Evolutionary conservation across 352 stramenopile genomes (phyloP).

Genomic region (Phytophthora megakarya): DNA sequence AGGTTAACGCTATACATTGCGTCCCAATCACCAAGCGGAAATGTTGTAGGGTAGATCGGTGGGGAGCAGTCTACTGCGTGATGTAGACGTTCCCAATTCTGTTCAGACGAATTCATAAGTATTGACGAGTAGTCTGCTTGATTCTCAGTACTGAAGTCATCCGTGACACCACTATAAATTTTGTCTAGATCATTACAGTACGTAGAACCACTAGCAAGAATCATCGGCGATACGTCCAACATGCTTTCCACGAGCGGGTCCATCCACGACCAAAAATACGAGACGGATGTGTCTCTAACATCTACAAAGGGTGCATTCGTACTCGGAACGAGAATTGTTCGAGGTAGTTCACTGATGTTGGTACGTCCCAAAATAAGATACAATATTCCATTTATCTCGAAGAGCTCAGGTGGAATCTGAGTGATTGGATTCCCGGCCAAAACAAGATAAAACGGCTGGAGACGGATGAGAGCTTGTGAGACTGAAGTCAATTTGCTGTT

Average conservation of each 20-base stretch:
- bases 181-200: slow-evolving; percentile 24
- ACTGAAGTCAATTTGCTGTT: slow-evolving; percentile 18
- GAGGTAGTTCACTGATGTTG: slow-evolving; percentile 15
- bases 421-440: slow-evolving; percentile 25
- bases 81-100: slow-evolving; percentile 21
- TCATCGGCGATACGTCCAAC: slow-evolving; percentile 6
- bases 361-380: slow-evolving; percentile 20
- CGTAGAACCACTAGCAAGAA: slow-evolving; percentile 12
- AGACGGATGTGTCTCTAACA: slow-evolving; percentile 15
- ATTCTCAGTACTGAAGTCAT: slow-evolving; percentile 8
- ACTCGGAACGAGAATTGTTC: not conserved
- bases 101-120: slow-evolving; percentile 26
- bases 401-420: slow-evolving; percentile 19
- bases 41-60: not conserved
- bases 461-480: slow-evolving; percentile 8
- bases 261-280: slow-evolving; percentile 32
- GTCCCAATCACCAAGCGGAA: slow-evolving; percentile 17
- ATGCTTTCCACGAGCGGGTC: slow-evolving; percentile 23
- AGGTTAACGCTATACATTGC: not conserved
- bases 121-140: not conserved
- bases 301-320: slow-evolving; percentile 8
- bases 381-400: slow-evolving; percentile 11
- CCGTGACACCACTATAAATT: slow-evolving; percentile 11
- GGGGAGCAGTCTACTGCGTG: slow-evolving; percentile 21
- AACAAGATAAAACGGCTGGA: slow-evolving; percentile 23